These are phyloP conservation scores for Chlamydomonas applanata DNA, from an alignment of 139 green algal genomes.

Conservation along the genomic window DNA sequence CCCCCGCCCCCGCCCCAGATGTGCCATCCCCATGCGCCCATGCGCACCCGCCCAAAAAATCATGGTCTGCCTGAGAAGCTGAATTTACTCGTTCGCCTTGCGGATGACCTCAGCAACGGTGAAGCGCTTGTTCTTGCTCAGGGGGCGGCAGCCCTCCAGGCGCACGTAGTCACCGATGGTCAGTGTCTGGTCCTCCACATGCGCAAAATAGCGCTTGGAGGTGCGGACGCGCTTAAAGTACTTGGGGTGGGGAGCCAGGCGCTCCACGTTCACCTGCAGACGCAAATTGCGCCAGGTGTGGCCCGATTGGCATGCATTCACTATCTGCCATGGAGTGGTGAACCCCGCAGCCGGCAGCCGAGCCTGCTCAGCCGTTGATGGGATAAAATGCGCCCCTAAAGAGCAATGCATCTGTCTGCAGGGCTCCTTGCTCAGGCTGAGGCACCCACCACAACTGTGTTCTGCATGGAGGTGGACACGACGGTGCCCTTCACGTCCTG, in stretches of 20 bases:
- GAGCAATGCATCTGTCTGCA: too few species aligned
- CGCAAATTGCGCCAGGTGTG: background rate
- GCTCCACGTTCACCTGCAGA: slow-evolving; percentile 36
- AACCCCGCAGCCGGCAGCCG: too few species aligned
- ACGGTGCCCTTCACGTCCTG: slow-evolving; percentile 54
- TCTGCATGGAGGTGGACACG: slow-evolving; percentile 48
- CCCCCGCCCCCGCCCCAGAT: too few species aligned
- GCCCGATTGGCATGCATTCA: background rate
- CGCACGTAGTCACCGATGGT: slow-evolving; percentile 54
- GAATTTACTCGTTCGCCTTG: too few species aligned
- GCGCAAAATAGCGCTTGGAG: slow-evolving; percentile 48
- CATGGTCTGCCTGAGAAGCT: too few species aligned
- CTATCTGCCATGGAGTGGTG: too few species aligned
- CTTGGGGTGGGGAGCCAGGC: slow-evolving; percentile 37
- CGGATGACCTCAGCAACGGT: slow-evolving; percentile 40
- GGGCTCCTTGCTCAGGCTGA: too few species aligned
- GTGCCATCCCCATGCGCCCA: too few species aligned
- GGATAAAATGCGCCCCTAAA: too few species aligned
- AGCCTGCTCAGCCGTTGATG: background rate
- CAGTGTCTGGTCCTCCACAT: slow-evolving; percentile 31
- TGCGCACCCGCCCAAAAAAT: too few species aligned
- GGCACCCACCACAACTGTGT: slow-evolving; percentile 29
- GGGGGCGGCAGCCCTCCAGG: slow-evolving; percentile 41
- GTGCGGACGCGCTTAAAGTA: slow-evolving; percentile 52
- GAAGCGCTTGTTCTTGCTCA: slow-evolving; percentile 66